Conservation (phyloP, 139 green algal species). For the Chlamydomonas incerta region DNA sequence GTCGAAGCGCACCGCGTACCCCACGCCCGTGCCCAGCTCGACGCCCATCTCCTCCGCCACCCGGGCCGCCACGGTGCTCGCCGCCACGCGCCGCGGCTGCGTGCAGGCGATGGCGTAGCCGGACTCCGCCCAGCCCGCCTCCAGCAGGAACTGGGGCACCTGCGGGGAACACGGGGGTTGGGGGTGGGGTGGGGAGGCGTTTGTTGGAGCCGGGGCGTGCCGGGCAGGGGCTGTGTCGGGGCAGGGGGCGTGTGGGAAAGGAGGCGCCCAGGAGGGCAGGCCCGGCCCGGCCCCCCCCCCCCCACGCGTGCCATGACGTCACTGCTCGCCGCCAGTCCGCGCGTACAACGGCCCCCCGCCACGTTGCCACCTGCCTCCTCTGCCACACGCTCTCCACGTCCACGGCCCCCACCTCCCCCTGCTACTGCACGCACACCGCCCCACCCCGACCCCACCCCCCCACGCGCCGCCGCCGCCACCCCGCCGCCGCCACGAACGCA, state of each 20-base stretch:
- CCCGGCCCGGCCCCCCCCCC: too few species aligned
- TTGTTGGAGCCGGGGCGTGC: background rate
- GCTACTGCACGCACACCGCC: too few species aligned
- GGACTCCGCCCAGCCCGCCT: conserved; percentile 66
- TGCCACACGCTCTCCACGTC: too few species aligned
- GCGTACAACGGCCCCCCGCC: too few species aligned
- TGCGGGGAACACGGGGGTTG: conserved; percentile 38
- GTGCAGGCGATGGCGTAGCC: conserved; percentile 50
- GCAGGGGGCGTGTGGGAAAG: too few species aligned
- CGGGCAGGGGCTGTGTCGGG: background rate
- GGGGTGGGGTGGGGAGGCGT: background rate
- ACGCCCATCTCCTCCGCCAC: conserved; percentile 87
- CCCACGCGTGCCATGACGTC: too few species aligned
- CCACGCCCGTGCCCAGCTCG: conserved; percentile 72
- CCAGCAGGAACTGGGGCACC: conserved; percentile 81
- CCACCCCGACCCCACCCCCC: background rate
- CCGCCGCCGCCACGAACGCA: too few species aligned
- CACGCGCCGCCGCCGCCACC: too few species aligned
- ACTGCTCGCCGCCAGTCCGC: too few species aligned
- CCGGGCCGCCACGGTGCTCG: conserved; percentile 79
- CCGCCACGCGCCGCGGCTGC: conserved; percentile 89
- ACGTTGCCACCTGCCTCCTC: too few species aligned
- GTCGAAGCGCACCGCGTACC: conserved; percentile 90
- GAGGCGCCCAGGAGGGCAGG: too few species aligned
- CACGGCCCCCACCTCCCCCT: too few species aligned